phyloP scores from a whole-genome alignment of 495 filamentous ascomycete species.

The Penicillium coprophilum region DNA sequence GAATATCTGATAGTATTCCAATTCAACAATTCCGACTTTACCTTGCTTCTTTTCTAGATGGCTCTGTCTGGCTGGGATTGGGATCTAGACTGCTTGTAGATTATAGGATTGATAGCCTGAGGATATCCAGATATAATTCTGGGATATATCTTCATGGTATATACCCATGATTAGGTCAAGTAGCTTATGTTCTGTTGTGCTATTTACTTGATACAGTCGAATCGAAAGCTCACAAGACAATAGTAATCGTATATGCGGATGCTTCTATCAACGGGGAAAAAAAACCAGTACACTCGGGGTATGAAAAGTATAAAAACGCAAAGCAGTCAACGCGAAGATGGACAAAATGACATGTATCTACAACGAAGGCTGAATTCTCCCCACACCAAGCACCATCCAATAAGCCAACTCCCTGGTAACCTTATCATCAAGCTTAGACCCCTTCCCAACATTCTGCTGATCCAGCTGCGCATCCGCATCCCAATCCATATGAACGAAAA shows the following conservation, averaged over 20 bases:
- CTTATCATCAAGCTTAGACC: constrained; percentile 46
- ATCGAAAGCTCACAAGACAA: neutral
- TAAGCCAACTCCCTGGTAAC: constrained; percentile 81
- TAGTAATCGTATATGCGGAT: neutral
- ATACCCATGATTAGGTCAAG: too few relatives aligned
- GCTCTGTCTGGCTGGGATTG: neutral
- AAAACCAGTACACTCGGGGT: constrained; percentile 17
- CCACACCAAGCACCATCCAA: constrained; percentile 90
- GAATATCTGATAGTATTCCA: constrained; percentile 37
- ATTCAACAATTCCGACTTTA: constrained; percentile 30
- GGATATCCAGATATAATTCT: neutral
- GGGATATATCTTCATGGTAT: neutral
- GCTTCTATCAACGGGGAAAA: neutral
- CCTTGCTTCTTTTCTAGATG: constrained; percentile 6
- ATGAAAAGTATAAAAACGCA: constrained; percentile 17
- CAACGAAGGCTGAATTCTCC: constrained; percentile 56
- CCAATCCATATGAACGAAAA: constrained; percentile 91
- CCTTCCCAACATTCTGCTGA: constrained; percentile 52
- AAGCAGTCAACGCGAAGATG: neutral
- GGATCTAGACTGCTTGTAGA: neutral
- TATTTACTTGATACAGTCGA: neutral
- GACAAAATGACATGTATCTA: constrained; percentile 14
- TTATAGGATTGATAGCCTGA: neutral
- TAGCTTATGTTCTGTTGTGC: neutral
- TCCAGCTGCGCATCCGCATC: constrained; percentile 75